These are phyloP conservation scores for Xylariaceae sp. DNA, from an alignment of 2,329 filamentous ascomycete species.

Conservation along the genomic window DNA sequence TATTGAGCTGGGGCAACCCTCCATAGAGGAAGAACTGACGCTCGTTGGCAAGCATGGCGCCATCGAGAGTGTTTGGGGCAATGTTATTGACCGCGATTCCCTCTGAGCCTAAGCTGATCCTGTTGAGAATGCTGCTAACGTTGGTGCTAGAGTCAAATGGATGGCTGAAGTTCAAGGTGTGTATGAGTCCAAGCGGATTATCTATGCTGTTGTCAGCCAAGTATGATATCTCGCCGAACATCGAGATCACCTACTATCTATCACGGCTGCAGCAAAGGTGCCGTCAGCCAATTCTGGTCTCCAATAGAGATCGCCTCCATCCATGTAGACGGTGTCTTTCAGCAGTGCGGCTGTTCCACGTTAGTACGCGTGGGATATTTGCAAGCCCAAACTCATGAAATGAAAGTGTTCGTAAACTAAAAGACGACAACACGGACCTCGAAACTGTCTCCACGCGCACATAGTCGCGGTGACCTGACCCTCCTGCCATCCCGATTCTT, in stretches of 20 bases:
- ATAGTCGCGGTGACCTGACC: constrained; percentile 54
- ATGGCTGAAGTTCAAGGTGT: constrained; percentile 53
- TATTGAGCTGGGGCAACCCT: constrained; percentile 40
- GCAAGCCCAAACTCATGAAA: neutral
- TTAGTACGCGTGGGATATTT: constrained; percentile 19
- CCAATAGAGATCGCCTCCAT: constrained; percentile 57
- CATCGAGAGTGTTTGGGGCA: constrained; percentile 55
- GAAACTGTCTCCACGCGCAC: constrained; percentile 48
- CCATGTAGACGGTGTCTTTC: constrained; percentile 59
- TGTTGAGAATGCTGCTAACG: constrained; percentile 46
- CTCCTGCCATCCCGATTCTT: constrained; percentile 44
- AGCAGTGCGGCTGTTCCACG: constrained; percentile 33
- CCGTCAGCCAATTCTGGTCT: constrained; percentile 45
- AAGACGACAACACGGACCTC: constrained; percentile 29
- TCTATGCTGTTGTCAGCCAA: constrained; percentile 34
- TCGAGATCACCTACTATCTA: constrained; percentile 40
- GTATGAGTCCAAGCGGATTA: constrained; percentile 49
- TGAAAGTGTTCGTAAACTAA: neutral
- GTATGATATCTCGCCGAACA: neutral
- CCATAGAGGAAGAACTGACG: constrained; percentile 60
- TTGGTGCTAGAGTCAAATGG: constrained; percentile 52
- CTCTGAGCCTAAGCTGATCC: constrained; percentile 42
- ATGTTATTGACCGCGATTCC: constrained; percentile 45
- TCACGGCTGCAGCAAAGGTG: constrained; percentile 21
- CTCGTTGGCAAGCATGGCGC: constrained; percentile 61